A percentile compares a stretch with the other conserved stretches of the same genome.
These are phyloP conservation scores for Hemisphaericaspora xylanilytica DNA, from an alignment of 1,139 yeast genomes.

Conservation along the genomic window DNA sequence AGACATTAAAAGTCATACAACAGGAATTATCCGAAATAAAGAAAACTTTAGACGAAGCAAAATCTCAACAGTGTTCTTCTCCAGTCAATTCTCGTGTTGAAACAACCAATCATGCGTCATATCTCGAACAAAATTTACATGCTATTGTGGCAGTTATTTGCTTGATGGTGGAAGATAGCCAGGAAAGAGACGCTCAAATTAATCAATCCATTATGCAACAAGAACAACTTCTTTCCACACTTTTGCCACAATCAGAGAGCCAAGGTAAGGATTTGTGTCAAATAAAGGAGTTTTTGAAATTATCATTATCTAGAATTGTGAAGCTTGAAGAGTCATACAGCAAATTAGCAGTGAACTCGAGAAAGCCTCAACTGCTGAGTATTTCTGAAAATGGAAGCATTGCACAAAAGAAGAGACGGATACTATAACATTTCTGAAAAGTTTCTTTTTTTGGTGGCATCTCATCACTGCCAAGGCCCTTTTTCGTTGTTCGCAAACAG, in stretches of 20 bases:
- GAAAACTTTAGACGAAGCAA: background rate
- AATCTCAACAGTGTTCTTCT: background rate
- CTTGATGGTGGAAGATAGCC: background rate
- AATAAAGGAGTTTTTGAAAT: conserved; percentile 21
- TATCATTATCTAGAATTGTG: conserved; percentile 22
- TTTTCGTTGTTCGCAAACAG: background rate
- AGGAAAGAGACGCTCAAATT: background rate
- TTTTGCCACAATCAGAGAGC: conserved; percentile 1
- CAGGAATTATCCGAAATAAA: conserved; percentile 4
- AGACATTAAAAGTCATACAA: background rate
- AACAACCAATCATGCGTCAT: background rate
- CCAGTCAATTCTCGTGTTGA: no score
- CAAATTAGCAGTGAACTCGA: background rate
- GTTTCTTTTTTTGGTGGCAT: no score
- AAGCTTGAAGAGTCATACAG: conserved; percentile 16
- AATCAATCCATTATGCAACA: background rate
- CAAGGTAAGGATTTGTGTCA: conserved; percentile 11
- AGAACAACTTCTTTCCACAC: background rate
- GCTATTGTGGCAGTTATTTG: background rate
- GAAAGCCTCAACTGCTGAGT: background rate
- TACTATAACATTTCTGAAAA: background rate
- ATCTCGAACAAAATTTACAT: background rate
- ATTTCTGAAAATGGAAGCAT: background rate
- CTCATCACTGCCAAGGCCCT: no score
- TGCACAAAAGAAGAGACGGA: conserved; percentile 3